phyloP scores from a whole-genome alignment of 2,329 filamentous ascomycete genomes.

The Penicillium nordicum region DNA sequence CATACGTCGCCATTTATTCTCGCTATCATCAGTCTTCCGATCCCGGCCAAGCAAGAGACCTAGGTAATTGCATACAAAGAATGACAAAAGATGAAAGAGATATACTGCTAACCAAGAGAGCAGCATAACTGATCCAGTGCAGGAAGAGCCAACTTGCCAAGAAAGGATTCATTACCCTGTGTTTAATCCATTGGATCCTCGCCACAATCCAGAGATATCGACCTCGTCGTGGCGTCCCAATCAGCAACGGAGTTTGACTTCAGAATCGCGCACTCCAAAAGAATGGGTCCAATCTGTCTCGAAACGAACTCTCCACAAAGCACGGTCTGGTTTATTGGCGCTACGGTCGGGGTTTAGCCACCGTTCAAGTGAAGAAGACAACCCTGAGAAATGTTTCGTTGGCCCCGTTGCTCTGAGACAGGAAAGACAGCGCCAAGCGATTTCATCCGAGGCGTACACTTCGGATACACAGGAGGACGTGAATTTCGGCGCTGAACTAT shows the following conservation, averaged over 20 bases:
- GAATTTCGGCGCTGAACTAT: constrained; percentile 16
- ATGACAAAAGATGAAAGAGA: neutral
- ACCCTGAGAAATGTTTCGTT: neutral
- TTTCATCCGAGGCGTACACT: neutral
- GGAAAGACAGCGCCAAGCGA: neutral
- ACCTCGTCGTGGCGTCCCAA: constrained; percentile 11
- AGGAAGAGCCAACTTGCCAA: constrained; percentile 25
- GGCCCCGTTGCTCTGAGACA: neutral
- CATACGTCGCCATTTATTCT: constrained; percentile 16
- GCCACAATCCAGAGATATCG: constrained; percentile 31
- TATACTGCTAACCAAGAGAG: neutral
- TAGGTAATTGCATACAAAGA: constrained; percentile 17
- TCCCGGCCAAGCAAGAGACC: constrained; percentile 15
- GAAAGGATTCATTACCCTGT: constrained; percentile 37
- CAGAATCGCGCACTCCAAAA: constrained; percentile 17
- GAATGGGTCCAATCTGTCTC: constrained; percentile 29
- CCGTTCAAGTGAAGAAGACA: constrained; percentile 12
- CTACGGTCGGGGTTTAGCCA: constrained; percentile 28
- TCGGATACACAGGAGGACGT: constrained; percentile 17
- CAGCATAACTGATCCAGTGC: neutral
- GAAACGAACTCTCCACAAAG: constrained; percentile 31
- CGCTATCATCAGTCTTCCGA: constrained; percentile 22
- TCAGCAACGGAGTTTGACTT: constrained; percentile 11
- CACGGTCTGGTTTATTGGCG: constrained; percentile 31
- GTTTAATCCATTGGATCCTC: constrained; percentile 35